Evolutionary conservation across 345 rosid genomes (phyloP).

Genomic region (Gossypium thurberi): DNA sequence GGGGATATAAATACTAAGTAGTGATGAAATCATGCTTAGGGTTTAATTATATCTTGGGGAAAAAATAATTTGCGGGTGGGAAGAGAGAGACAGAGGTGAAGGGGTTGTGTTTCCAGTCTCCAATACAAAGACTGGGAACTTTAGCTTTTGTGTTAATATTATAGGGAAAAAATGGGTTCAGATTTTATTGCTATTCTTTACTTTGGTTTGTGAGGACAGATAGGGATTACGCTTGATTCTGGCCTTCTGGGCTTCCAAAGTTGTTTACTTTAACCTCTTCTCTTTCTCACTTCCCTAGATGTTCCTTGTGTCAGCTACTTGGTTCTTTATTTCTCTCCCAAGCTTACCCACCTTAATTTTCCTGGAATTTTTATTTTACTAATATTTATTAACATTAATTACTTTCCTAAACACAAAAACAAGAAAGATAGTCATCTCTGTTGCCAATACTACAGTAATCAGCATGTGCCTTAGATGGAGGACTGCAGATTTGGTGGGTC

Average conservation of each 20-base stretch:
- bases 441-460: conserved; percentile 10
- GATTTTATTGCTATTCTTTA: conserved; percentile 37
- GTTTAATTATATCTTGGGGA: background rate
- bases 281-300: conserved; percentile 69
- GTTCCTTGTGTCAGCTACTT: conserved; percentile 44
- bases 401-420: background rate
- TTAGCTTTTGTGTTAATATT: conserved; percentile 37
- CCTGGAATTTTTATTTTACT: background rate
- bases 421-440: background rate
- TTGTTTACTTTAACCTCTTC: conserved; percentile 33
- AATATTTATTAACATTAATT: background rate
- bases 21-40: conserved; percentile 57
- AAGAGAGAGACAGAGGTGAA: conserved; percentile 3
- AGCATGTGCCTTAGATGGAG: background rate
- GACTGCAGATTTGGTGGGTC: conserved; percentile 10
- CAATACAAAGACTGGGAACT: conserved; percentile 54
- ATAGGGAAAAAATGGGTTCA: conserved; percentile 35
- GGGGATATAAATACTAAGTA: conserved; percentile 51
- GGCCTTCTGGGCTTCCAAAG: conserved; percentile 38
- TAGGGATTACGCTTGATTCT: conserved; percentile 34
- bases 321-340: conserved; percentile 3
- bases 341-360: conserved; percentile 8
- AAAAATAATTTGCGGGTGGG: background rate
- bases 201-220: conserved; percentile 42
- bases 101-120: conserved; percentile 41